phyloP scores from a whole-genome alignment of 2,329 filamentous ascomycete species.

The Cryphonectria carpinicola region DNA sequence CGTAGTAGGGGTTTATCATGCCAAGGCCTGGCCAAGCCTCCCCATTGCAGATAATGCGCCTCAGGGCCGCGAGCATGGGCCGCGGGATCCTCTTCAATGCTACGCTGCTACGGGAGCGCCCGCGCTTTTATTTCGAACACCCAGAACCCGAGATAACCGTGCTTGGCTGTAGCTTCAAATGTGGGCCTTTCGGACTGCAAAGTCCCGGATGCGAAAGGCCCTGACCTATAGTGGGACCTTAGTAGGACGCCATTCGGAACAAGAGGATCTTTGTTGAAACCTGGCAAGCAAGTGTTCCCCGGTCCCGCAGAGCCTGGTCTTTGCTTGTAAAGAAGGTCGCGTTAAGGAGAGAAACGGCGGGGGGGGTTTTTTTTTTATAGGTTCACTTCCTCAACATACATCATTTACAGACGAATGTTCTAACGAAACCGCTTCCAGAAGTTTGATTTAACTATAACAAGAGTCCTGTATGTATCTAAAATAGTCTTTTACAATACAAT shows the following conservation, averaged over 20 bases:
- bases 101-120: background rate
- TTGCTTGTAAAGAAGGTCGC: background rate
- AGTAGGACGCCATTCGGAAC: background rate
- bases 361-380: background rate
- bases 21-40: conserved; percentile 1
- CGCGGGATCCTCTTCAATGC: background rate
- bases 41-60: background rate
- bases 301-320: background rate
- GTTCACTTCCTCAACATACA: background rate
- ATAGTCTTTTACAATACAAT: background rate
- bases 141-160: background rate
- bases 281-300: background rate
- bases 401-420: background rate
- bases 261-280: background rate
- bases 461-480: background rate
- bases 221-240: background rate
- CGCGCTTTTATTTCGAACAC: background rate
- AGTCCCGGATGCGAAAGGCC: background rate
- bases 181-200: background rate
- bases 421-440: background rate
- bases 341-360: background rate
- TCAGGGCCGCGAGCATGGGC: background rate
- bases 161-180: background rate
- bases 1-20: background rate
- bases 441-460: background rate